phyloP scores from a whole-genome alignment of 2,329 filamentous ascomycete species.

The Esteya vermicola region DNA sequence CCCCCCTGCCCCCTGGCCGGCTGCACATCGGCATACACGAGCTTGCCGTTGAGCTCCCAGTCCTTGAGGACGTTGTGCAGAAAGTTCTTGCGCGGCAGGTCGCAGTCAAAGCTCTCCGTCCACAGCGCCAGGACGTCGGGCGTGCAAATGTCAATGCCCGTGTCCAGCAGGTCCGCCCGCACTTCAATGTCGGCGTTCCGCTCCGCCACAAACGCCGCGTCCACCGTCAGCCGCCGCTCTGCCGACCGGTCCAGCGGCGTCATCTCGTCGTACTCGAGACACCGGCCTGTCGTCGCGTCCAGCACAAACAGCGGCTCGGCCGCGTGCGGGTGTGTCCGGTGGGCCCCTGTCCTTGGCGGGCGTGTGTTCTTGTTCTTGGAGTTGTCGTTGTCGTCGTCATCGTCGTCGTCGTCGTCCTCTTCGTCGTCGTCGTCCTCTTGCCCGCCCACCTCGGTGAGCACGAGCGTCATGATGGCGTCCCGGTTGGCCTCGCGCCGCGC shows the following conservation, averaged over 20 bases:
- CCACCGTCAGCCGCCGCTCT: slow-evolving; percentile 55
- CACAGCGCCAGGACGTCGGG: slow-evolving; percentile 88
- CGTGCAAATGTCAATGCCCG: slow-evolving; percentile 92
- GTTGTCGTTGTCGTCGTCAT: no score
- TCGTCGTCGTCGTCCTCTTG: slow-evolving; percentile 46
- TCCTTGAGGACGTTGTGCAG: slow-evolving; percentile 84
- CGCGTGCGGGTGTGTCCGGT: slow-evolving; percentile 64
- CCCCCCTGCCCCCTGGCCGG: no score
- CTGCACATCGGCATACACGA: slow-evolving; percentile 74
- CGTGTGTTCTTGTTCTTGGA: no score
- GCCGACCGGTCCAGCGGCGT: slow-evolving; percentile 42
- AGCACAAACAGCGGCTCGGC: slow-evolving; percentile 75
- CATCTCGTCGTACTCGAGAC: slow-evolving; percentile 90
- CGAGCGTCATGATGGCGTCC: slow-evolving; percentile 95
- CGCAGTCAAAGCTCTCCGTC: slow-evolving; percentile 90
- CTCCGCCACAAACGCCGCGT: slow-evolving; percentile 66
- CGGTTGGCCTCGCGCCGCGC: slow-evolving; percentile 71
- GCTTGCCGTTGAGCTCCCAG: slow-evolving; percentile 92
- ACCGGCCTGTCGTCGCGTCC: slow-evolving; percentile 65
- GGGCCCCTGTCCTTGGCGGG: no score
- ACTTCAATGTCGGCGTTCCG: slow-evolving; percentile 59
- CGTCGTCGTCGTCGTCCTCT: no score
- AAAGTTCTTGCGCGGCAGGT: slow-evolving; percentile 60
- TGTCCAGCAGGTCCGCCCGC: slow-evolving; percentile 79
- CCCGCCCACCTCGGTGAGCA: slow-evolving; percentile 63